Base-by-base conservation (phyloP, 164 flowering plant genomes). In the Nelumbo lutea region DNA sequence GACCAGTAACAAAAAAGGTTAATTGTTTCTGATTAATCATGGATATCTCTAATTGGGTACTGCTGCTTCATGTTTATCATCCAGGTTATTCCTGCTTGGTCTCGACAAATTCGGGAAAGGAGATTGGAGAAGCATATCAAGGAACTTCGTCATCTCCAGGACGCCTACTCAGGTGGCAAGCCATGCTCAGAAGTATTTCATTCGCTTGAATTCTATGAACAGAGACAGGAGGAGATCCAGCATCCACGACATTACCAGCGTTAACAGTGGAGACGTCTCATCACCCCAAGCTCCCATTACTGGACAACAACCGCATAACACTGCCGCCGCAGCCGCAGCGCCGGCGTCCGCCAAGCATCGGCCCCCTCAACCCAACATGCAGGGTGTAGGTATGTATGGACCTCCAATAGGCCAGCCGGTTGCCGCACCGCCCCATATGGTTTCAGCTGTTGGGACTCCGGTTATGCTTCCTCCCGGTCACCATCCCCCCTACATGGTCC, bases 181-280 rank as follows among this genome's bases (percentile, higher is more conserved):
- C 67, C 96, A 90, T 68, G 96, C 96, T 4, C 96, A 89, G 53
- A 89, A 89, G 69, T 89, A 89, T 74, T 89, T 89, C 78, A 89
- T 89, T 3, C 76, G 95, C 9, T 50, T 89, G 59, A 86, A 85
- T 73, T 89, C 95, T 9, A 86, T 88, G 84, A 90, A 88, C 73
- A 82, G 89, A 76, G 93, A 88, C 27, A 76, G 91, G 70, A 83
- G 93, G 69, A 80, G 96, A 65, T 84, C 96, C 1, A 90, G 96
- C 78, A 88, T 90, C 61, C 96, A 90, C 70, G 96, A 90, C 77
- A 88, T 90, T n/a, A 90, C 96, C 1, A 87, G 82, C 57, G 74
- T 87, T n/a, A 79, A 78, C 71, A 75, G 70, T 67, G 83, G 81
- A 5, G 88, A 77, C 11, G 79, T 72, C 7, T 59, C 87, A 1